Base-by-base conservation (phyloP, 163 green algal species). In the Chlamydomonas reinhardtii region DNA sequence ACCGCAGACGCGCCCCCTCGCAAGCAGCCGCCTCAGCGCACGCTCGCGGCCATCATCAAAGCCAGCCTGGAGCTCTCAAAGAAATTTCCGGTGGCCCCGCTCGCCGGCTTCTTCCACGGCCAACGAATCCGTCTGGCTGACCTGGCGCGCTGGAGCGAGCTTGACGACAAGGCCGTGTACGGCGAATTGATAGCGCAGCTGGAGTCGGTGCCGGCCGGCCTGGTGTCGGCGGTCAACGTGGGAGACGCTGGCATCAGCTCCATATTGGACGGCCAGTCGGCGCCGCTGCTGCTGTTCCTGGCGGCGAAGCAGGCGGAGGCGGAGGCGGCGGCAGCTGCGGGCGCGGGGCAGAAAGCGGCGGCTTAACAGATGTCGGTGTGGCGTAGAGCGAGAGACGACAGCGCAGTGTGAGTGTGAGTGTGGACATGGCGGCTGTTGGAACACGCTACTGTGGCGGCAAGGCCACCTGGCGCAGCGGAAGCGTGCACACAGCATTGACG, bases 81-180 rank as follows among this genome's bases (percentile, higher is more conserved):
- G 1, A 86, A 79, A 35, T 73, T 74, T 29, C 80, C 80, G 3
- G 56, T 86, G 15, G 80, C 69, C 0, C 80, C 80, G 31, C 34
- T 86, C 35, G 80, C 70, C 9, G 69, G 70, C 54, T 86, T 86
- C 69, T 86, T 86, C 35, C 80, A 86, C 35, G 80, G 80, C n/a
- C 27, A 86, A 54, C 80, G 70, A 27, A 73, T 86, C 27, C 15
- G 56, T 0, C 80, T 86, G 3, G 16, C 80, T 4, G 66, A 86
- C 70, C 70, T 86, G 35, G 16, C 54, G 15, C 80, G 80, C 17
- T 86, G 80, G 80, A 24, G n/a, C 27, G 70, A 86, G 52, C 70
- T 86, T 15, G 80, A 86, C 70, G 80, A 86, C 37, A 48, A 11
- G 9, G 74, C 80, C 4, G 80, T 86, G 35, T 86, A 86, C 80